These are phyloP conservation scores for Tuber borchii DNA, from an alignment of 495 filamentous ascomycete genomes.

Conservation along the genomic window DNA sequence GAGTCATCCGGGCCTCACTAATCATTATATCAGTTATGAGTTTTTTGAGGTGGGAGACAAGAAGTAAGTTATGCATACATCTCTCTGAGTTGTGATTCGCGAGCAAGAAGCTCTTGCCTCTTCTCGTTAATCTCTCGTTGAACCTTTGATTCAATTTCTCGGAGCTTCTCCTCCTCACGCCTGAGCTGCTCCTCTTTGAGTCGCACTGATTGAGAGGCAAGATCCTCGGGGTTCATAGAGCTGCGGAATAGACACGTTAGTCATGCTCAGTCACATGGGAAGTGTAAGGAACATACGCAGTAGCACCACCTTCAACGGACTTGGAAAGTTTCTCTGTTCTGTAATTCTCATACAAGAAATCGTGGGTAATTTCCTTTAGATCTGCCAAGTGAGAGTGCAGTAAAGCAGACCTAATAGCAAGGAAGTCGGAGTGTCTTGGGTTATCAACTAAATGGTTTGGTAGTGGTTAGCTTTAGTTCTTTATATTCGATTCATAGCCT, in stretches of 20 bases:
- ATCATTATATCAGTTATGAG: conserved; percentile 5
- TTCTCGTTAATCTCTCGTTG: conserved; percentile 99
- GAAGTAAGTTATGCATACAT: conserved; percentile 47
- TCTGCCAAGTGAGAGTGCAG: conserved; percentile 96
- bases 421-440: conserved; percentile 95
- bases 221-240: conserved; percentile 94
- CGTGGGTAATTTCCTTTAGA: conserved; percentile 98
- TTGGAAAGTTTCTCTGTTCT: conserved; percentile 99
- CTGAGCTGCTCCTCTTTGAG: conserved; percentile 98
- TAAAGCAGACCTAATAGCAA: conserved; percentile 91
- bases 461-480: conserved; percentile 3
- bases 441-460: conserved; percentile 62
- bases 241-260: conserved; percentile 54
- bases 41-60: not conserved
- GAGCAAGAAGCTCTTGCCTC: conserved; percentile 93
- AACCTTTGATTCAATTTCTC: conserved; percentile 98
- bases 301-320: conserved; percentile 86
- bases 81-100: conserved; percentile 96
- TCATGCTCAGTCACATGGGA: conserved; percentile 35
- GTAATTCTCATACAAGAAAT: conserved; percentile 99
- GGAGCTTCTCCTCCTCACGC: conserved; percentile 97
- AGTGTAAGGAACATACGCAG: conserved; percentile 59
- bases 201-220: conserved; percentile 91
- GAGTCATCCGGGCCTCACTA: conserved; percentile 64
- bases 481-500: not conserved